phyloP scores from a whole-genome alignment of 2,329 filamentous ascomycete genomes.

The Colletotrichum sp. region DNA sequence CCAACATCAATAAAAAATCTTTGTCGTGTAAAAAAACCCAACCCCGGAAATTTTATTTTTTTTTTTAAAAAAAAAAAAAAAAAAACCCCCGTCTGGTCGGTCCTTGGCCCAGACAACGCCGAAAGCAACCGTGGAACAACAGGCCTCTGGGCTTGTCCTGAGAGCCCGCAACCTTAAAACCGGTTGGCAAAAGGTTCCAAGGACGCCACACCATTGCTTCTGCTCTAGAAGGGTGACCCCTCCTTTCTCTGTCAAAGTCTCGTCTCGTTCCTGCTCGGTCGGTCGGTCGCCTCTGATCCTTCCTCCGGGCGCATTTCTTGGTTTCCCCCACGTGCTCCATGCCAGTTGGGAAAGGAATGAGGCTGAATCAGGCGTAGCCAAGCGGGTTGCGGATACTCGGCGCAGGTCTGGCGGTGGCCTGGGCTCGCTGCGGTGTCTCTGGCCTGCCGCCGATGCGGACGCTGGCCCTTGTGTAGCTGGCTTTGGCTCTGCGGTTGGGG shows the following conservation, averaged over 20 bases:
- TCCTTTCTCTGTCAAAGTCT: slow-evolving; percentile 10
- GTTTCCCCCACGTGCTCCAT: slow-evolving; percentile 20
- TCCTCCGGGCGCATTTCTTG: slow-evolving; percentile 18
- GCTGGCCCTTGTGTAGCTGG: slow-evolving; percentile 17
- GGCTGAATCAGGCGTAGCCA: slow-evolving; percentile 32
- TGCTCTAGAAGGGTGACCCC: slow-evolving; percentile 17
- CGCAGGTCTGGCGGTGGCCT: slow-evolving; percentile 19
- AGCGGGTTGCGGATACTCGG: slow-evolving; percentile 21
- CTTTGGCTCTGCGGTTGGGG: neutral
- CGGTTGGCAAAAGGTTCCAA: neutral
- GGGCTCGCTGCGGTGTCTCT: slow-evolving; percentile 14
- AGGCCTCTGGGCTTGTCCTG: slow-evolving; percentile 5
- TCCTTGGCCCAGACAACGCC: slow-evolving; percentile 4
- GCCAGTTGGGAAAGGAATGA: slow-evolving; percentile 28
- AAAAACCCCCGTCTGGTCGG: neutral
- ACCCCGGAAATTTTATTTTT: no score
- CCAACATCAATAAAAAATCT: no score
- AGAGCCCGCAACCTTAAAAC: slow-evolving; percentile 18
- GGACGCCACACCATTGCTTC: slow-evolving; percentile 17
- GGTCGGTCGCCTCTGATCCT: slow-evolving; percentile 12
- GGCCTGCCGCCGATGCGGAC: slow-evolving; percentile 18
- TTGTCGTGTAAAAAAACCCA: neutral
- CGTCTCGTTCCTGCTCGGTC: slow-evolving; percentile 6
- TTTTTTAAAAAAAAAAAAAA: neutral
- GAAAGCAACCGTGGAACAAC: slow-evolving; percentile 13